Base-by-base conservation (phyloP, 345 rosid genomes). In the Erysimum cheiranthoides region DNA sequence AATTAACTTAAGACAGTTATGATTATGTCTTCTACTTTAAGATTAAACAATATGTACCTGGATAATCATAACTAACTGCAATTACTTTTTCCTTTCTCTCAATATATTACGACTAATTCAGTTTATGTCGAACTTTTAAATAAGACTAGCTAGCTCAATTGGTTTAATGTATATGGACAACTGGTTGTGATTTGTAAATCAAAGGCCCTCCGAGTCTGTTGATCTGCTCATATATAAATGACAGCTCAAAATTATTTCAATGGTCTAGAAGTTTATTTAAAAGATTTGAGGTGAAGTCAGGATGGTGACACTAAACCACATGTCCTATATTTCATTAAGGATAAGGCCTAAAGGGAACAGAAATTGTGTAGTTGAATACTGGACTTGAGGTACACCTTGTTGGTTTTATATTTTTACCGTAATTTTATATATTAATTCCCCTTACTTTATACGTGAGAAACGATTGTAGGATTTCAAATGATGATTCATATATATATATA, bases 11-110 rank as follows among this genome's bases (percentile, higher is more conserved):
- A 61, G 66, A 62, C 60, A 35, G 60, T 43, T 54, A 76, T 76
- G 71, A 76, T 76, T 62, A 70, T 76, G 80, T 76, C 80, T 76
- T 54, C 80, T 62, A 70, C 75, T 76, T 76, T 70, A 64, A 76
- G 49, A 68, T 32, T 51, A 51, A 76, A 62, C 49, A 61, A 75
- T 64, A n/a, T n/a, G n/a, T n/a, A 68, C 56, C 64, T 25, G 50
- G 39, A 42, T 61, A 51, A 68, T 68, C 32, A 60, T 50, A 68
- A 68, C 11, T 57, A 27, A 65, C 8, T 21, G 40, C 16, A 27
- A 10, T 47, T 27, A 46, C 10, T 56, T n/a, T 45, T 46, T 46
- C 59, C 2, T 66, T 36, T 42, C 40, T 57, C 65, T 45, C 46
- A 34, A 4, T 53, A 42, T 35, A 45, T 25, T 56, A 54, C 28